Percentiles rank a stretch among this genome's conserved stretches.
These are phyloP conservation scores for Cenchrus purpureus DNA, from an alignment of 176 grass and related monocot species.

Conservation along the genomic window DNA sequence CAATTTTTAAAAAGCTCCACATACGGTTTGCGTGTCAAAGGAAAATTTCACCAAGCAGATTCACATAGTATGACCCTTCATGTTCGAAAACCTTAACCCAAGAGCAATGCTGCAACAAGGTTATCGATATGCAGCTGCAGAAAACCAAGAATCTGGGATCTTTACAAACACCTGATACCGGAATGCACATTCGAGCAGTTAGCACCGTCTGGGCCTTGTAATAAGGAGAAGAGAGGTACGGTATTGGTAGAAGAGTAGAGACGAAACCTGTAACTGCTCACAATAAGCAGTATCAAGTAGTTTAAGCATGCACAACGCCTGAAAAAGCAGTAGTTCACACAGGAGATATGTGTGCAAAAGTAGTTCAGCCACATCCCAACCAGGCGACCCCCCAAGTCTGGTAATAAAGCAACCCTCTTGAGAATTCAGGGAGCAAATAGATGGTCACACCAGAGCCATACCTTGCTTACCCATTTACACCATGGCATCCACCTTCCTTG, in stretches of 20 bases:
- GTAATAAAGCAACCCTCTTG: conserved; percentile 19
- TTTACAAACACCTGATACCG: neutral
- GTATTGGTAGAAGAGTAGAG: neutral
- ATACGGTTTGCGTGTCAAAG: neutral
- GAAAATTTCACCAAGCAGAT: neutral
- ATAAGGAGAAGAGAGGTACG: no score
- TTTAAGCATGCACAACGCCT: conserved; percentile 43
- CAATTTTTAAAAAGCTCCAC: neutral
- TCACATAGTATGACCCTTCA: no score
- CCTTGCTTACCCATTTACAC: conserved; percentile 14
- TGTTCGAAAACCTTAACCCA: neutral
- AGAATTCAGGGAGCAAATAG: conserved; percentile 11
- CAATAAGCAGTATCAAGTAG: neutral
- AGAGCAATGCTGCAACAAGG: neutral
- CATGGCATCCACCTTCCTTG: conserved; percentile 21
- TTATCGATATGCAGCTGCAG: no score
- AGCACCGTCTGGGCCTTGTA: neutral
- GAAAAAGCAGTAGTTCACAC: conserved; percentile 25
- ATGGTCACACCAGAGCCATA: conserved; percentile 11
- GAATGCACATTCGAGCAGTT: no score
- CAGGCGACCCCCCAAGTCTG: neutral
- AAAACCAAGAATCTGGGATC: neutral
- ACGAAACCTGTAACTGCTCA: neutral
- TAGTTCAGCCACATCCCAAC: neutral
- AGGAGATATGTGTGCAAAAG: conserved; percentile 35